phyloP scores from a whole-genome alignment of 768 basidiomycete species.

The Russula brevipes region DNA sequence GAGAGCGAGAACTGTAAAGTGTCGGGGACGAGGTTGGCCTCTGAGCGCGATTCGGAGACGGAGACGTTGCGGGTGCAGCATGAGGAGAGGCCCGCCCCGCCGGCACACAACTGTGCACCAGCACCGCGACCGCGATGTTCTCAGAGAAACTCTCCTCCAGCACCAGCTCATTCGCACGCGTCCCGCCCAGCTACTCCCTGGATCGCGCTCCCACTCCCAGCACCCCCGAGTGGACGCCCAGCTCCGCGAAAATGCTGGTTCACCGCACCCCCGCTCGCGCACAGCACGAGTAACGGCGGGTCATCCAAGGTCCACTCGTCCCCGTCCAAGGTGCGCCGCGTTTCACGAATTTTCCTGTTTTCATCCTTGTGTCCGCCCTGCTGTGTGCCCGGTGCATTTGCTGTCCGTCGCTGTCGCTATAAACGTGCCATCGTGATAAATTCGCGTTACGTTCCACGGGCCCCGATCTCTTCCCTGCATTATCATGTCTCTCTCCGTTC shows the following conservation, averaged over 20 bases:
- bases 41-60: background rate
- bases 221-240: conserved; percentile 27
- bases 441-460: too few relatives aligned
- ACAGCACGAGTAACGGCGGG: conserved; percentile 20
- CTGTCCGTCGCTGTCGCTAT: too few relatives aligned
- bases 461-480: background rate
- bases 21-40: background rate
- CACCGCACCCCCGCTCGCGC: conserved; percentile 28
- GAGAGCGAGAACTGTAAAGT: conserved; percentile 65
- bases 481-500: background rate
- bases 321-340: conserved; percentile 15
- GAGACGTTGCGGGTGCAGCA: too few relatives aligned
- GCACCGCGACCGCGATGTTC: conserved; percentile 23
- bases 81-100: too few relatives aligned
- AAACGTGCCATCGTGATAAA: too few relatives aligned
- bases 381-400: too few relatives aligned
- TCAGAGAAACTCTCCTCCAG: conserved; percentile 28
- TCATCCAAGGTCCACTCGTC: conserved; percentile 32
- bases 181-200: conserved; percentile 24
- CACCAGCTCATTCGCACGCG: conserved; percentile 20
- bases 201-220: conserved; percentile 23
- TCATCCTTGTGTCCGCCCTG: background rate
- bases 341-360: background rate
- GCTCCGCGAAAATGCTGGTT: conserved; percentile 26
- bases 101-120: background rate